Base-by-base conservation (phyloP, 2,329 filamentous ascomycete genomes). In the Penicillium hordei region DNA sequence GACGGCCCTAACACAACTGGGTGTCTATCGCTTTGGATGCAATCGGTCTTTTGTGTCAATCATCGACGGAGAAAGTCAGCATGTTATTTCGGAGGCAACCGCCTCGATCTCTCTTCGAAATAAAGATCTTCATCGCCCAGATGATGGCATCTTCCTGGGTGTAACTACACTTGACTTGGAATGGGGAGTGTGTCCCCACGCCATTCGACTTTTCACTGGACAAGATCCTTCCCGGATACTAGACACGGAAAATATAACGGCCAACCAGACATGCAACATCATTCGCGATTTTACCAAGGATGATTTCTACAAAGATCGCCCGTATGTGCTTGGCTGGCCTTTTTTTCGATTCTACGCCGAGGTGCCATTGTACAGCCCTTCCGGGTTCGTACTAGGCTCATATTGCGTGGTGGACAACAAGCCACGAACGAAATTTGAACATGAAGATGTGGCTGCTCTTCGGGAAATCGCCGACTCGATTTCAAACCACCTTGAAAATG, bases 401-500 rank as follows among this genome's bases (percentile, higher is more conserved):
- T 86, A 84, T 61, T 81, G 82, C 48, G 80, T 88, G 2, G 76
- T 85, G 0, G 85, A 87, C 62, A 79, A 85, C 44, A 76, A 76
- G 23, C 79, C 82, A 0, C 80, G 83, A 8, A 33, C 51, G 0
- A 78, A 77, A 0, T 70, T 88, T 15, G 55, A 58, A 5, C 60
- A 68, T 1, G 29, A 50, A 0, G 63, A 67, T n/a, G 55, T 68
- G 10, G 72, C 75, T 12, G 83, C 83, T 57, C 75, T 88, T 67
- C 77, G 80, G 52, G 83, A 85, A 52, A 81, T 87, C 69, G 76
- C 81, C 0, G 75, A 78, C 31, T 82, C 82, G 1, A 77, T 86
- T 5, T 82, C 83, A 67, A 78, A 82, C 19, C 84, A 88, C 59
- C 69, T 89, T 3, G 84, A 87, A 63, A 81, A 80, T 70, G 80